Evolutionary conservation across 108 stramenopile species (phyloP), one percentile per base, ranked within the genome.

Genomic region (Conticribra guillardii): DNA sequence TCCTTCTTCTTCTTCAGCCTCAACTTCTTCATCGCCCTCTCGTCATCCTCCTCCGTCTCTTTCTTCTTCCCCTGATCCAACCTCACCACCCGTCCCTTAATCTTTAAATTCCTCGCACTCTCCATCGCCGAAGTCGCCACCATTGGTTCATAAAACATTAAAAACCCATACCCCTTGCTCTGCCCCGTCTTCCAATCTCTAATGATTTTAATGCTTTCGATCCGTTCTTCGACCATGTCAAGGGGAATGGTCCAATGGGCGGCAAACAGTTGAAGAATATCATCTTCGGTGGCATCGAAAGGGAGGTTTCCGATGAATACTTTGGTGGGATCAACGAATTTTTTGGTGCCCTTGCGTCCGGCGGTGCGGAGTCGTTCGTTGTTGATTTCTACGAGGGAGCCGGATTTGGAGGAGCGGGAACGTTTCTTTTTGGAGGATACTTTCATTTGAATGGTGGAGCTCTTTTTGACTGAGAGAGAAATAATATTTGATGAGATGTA

Each of bases 101-200:
- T 60, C 51, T 69, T 79, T 57, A 75, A 72, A 26, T 64, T 64
- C 11, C 62, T 76, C 27, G 86, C 65, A 41, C 60, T 53, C 66
- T 86, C 88, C 85, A 94, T 83, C 37, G 87, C 88, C 21, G 80
- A 68, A 1, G 92, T 93, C 22, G 96, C 96, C 67, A 60, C 91
- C 67, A 94, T 85, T 1, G 93, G 84, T 48, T 91, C 87, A 31
- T 74, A 81, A 82, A 94, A 94, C 41, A 69, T 76, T 8, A 84
- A 33, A 80, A 96, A 96, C 27, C 88, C 96, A 70, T 90, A 96
- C 0, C 96, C 96, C 83, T 94, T 94, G 47, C 87, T 87, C 60
- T 87, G 54, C 9, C 85, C 85, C 31, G 93, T 94, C 57, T 87
- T 93, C 92, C 93, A 96, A 60, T 96, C 96, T 23, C 82, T 65